Evolutionary conservation across 805 yeast genomes (phyloP).

Genomic region (Lachancea lanzarotensis): DNA sequence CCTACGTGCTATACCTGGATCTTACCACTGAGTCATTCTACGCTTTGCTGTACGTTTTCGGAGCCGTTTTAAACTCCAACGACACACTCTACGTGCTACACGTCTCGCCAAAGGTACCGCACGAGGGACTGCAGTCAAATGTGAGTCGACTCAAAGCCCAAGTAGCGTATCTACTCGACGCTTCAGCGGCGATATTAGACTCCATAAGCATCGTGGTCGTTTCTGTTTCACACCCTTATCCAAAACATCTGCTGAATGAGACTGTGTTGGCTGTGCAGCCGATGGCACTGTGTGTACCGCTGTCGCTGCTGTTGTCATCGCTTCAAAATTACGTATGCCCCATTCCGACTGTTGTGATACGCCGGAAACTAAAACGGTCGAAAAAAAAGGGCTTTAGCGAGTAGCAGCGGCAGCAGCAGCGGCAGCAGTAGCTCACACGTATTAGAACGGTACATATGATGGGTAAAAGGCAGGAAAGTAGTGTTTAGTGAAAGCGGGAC

Average conservation of each 20-base stretch:
- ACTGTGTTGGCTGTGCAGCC: constrained; percentile 34
- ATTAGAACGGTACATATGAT: no score
- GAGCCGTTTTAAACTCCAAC: constrained; percentile 76
- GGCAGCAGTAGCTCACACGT: no score
- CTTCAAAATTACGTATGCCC: constrained; percentile 31
- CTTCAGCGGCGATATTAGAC: constrained; percentile 23
- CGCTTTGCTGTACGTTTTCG: constrained; percentile 84
- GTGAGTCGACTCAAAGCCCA: constrained; percentile 15
- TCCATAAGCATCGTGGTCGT: constrained; percentile 28
- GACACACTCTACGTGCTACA: constrained; percentile 67
- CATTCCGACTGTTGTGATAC: constrained; percentile 29
- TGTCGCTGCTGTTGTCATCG: constrained; percentile 24
- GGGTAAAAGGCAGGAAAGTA: no score
- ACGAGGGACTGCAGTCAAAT: constrained; percentile 10
- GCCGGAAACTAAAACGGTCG: constrained; percentile 28
- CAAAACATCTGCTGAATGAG: constrained; percentile 35
- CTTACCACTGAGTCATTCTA: constrained; percentile 74
- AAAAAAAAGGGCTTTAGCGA: constrained; percentile 22
- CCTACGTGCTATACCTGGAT: constrained; percentile 75
- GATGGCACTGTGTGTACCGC: constrained; percentile 24
- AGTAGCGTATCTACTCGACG: constrained; percentile 26
- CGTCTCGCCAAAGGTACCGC: constrained; percentile 1
- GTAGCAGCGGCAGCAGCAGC: not conserved
- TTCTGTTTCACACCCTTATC: constrained; percentile 35
- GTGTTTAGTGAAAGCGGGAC: no score